A percentile compares a stretch with the other conserved stretches of the same genome.
Conservation (phyloP, 495 filamentous ascomycete genomes). For the Daldinia grandis region DNA sequence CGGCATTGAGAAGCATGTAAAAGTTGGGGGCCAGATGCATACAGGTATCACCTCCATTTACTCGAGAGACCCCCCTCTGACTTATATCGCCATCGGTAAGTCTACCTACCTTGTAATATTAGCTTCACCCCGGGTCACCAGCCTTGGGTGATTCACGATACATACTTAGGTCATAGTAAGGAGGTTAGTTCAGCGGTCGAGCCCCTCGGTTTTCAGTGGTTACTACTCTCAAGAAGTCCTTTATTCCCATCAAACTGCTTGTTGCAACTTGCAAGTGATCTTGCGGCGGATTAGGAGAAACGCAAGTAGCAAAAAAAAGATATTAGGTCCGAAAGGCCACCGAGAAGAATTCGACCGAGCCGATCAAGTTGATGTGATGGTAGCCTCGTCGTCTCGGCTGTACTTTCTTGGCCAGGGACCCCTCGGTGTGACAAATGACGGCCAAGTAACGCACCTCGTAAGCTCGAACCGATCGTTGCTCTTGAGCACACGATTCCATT, state of each 20-base stretch:
- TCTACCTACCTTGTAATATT: not conserved
- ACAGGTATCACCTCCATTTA: not conserved
- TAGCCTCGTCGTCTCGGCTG: constrained; percentile 21
- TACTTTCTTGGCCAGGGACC: constrained; percentile 16
- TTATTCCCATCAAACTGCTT: not conserved
- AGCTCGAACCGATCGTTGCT: constrained; percentile 3
- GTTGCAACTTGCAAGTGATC: constrained; percentile 9
- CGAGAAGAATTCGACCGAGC: constrained; percentile 25
- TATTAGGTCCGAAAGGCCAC: constrained; percentile 30
- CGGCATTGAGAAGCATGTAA: constrained; percentile 4
- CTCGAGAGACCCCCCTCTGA: not conserved
- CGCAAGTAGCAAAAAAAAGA: not conserved
- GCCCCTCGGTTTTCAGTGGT: not conserved
- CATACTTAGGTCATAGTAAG: not conserved
- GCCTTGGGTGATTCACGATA: not conserved
- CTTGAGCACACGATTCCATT: constrained; percentile 17
- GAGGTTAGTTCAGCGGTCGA: not conserved
- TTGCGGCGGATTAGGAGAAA: constrained; percentile 22
- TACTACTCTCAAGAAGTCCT: not conserved
- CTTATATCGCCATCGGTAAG: not conserved
- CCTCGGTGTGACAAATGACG: constrained; percentile 20
- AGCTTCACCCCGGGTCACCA: not conserved
- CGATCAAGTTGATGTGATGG: not conserved
- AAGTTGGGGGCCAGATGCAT: constrained; percentile 22
- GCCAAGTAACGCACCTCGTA: constrained; percentile 9